phyloP scores from a whole-genome alignment of 2,329 filamentous ascomycete genomes.

The Chaetomium sp. region DNA sequence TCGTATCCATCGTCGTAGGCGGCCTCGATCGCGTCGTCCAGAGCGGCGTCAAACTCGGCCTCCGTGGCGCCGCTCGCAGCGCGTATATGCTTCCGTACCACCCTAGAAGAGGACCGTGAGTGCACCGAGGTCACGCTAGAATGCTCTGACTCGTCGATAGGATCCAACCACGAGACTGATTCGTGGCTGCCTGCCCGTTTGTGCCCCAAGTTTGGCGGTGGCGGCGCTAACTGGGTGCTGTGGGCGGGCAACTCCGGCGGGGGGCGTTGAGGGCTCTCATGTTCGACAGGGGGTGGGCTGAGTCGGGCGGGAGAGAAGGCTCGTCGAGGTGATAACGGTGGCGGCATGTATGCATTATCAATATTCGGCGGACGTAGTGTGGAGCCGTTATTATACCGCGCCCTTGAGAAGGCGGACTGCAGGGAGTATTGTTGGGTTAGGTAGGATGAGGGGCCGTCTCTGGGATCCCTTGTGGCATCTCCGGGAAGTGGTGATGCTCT shows the following conservation, averaged over 20 bases:
- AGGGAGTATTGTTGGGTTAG: constrained; percentile 44
- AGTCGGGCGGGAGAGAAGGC: constrained; percentile 50
- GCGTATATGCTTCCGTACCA: constrained; percentile 70
- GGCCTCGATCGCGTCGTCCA: constrained; percentile 93
- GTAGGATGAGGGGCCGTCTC: constrained; percentile 38
- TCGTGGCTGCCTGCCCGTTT: constrained; percentile 69
- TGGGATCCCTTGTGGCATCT: constrained; percentile 29
- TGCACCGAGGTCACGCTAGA: constrained; percentile 80
- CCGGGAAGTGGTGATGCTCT: constrained; percentile 33
- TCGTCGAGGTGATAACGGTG: constrained; percentile 68
- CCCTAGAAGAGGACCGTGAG: constrained; percentile 72
- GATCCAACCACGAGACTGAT: constrained; percentile 90
- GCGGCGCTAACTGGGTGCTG: constrained; percentile 24
- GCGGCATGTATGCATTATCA: constrained; percentile 65
- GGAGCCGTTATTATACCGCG: constrained; percentile 44
- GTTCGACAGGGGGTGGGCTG: constrained; percentile 40
- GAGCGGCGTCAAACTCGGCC: constrained; percentile 88
- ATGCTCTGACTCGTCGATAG: constrained; percentile 84
- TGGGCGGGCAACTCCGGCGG: constrained; percentile 32
- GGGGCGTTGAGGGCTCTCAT: constrained; percentile 33
- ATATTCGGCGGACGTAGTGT: constrained; percentile 52
- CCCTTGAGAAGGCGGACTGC: constrained; percentile 58
- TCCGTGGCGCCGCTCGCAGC: constrained; percentile 72
- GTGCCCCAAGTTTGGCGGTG: constrained; percentile 43
- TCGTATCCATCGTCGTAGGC: constrained; percentile 93